Percentiles rank a stretch among this genome's conserved stretches.
Evolutionary conservation across 176 grass and related monocot genomes (phyloP).

Genomic region (Typha latifolia): DNA sequence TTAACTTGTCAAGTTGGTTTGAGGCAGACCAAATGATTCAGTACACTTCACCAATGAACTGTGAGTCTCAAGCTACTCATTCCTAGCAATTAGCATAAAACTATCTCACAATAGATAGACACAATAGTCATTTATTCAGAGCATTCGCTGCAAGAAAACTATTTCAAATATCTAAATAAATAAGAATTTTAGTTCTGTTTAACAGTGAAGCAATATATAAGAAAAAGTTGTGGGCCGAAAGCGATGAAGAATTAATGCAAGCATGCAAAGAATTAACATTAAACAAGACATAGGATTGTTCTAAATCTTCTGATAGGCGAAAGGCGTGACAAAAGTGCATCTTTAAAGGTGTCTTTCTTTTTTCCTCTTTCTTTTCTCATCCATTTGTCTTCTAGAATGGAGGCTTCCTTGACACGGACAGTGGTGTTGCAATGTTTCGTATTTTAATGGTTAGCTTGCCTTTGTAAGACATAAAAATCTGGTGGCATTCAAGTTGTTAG

Average conservation of each 20-base stretch:
- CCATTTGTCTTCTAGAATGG: neutral
- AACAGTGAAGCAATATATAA: too few relatives aligned
- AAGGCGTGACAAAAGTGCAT: conserved; percentile 15
- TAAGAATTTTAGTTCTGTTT: too few relatives aligned
- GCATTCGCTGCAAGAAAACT: too few relatives aligned
- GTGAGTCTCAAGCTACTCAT: neutral
- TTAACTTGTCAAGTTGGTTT: conserved; percentile 18
- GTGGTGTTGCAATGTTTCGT: neutral
- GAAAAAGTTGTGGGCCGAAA: neutral
- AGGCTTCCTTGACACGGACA: neutral
- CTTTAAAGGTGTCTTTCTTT: neutral
- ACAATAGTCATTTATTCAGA: too few relatives aligned
- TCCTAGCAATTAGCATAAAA: neutral
- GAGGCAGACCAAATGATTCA: conserved; percentile 5
- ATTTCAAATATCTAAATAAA: too few relatives aligned
- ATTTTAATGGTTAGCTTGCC: neutral
- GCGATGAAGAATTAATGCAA: neutral
- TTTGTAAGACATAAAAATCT: conserved; percentile 5
- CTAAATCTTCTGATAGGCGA: neutral
- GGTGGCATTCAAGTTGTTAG: conserved; percentile 27
- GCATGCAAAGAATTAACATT: neutral
- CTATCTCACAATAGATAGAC: neutral
- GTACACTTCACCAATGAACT: conserved; percentile 3
- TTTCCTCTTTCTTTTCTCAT: neutral
- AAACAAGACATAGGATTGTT: conserved; percentile 10